These are phyloP conservation scores for Rhodotorula taiwanensis DNA, from an alignment of 768 basidiomycete species.

Conservation along the genomic window DNA sequence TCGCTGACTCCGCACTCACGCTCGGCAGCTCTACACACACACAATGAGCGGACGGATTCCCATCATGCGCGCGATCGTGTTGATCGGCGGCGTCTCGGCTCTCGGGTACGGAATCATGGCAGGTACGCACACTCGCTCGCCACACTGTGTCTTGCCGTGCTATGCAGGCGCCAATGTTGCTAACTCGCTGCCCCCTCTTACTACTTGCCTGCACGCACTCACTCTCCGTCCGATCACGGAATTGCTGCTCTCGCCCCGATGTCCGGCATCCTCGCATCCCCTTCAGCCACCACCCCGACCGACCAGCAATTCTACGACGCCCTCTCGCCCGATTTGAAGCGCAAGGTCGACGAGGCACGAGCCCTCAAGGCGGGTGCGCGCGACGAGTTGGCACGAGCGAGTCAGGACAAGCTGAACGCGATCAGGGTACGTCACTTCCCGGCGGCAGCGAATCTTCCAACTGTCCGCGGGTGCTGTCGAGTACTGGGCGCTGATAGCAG, in stretches of 20 bases:
- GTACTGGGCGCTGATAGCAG: not conserved
- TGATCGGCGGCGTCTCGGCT: constrained; percentile 14
- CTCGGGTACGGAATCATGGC: constrained; percentile 32
- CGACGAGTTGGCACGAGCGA: constrained; percentile 2
- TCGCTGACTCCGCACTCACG: not conserved
- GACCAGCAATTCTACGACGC: constrained; percentile 32
- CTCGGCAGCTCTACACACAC: not conserved
- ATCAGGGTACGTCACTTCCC: constrained; percentile 6
- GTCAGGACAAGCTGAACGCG: not conserved
- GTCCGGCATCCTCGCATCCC: not conserved
- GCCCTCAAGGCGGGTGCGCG: constrained; percentile 1
- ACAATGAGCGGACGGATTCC: constrained; percentile 33
- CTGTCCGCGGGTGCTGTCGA: not conserved
- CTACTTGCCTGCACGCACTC: no score
- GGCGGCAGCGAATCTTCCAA: no score
- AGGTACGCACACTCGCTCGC: not conserved
- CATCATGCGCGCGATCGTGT: constrained; percentile 20
- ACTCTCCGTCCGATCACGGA: no score
- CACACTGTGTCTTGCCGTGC: no score
- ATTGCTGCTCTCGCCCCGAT: not conserved
- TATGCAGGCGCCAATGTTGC: no score
- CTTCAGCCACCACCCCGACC: constrained; percentile 24
- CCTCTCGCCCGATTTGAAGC: constrained; percentile 27
- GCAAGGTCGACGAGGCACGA: constrained; percentile 25
- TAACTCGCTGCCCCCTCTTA: no score